A percentile compares a stretch with the other conserved stretches of the same genome.
These are phyloP conservation scores for Phytophthora constricta DNA, from an alignment of 352 stramenopile genomes.

Conservation along the genomic window DNA sequence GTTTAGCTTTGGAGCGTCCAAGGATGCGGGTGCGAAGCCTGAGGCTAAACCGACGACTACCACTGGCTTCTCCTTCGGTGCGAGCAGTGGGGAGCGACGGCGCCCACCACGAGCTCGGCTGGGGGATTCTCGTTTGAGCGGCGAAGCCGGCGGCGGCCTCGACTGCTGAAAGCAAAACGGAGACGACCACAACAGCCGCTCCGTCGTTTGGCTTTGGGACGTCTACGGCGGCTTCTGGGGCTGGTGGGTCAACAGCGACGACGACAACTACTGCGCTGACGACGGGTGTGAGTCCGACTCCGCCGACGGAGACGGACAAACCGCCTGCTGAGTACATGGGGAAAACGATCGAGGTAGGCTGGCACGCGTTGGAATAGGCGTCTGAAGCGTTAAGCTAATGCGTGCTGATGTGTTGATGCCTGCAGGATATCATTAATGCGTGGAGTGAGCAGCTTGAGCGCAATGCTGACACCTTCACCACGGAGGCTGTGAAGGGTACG, in stretches of 20 bases:
- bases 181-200: conserved; percentile 19
- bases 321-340: conserved; percentile 86
- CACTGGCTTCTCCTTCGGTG: conserved; percentile 47
- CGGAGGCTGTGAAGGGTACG: conserved; percentile 85
- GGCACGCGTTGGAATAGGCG: background rate
- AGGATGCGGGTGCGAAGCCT: conserved; percentile 21
- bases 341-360: conserved; percentile 77
- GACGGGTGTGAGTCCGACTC: conserved; percentile 29
- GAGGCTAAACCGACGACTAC: conserved; percentile 28
- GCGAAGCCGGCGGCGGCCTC: conserved; percentile 24
- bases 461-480: conserved; percentile 88
- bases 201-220: conserved; percentile 40
- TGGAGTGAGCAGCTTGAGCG: conserved; percentile 89
- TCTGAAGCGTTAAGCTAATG: background rate
- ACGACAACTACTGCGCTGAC: conserved; percentile 31
- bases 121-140: conserved; percentile 54
- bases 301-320: conserved; percentile 59
- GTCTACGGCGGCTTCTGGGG: conserved; percentile 28
- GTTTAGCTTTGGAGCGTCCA: conserved; percentile 30
- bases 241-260: conserved; percentile 23
- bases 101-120: conserved; percentile 17
- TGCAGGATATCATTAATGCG: conserved; percentile 89
- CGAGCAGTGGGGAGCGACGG: too few relatives aligned
- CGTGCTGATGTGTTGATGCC: background rate
- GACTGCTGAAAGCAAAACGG: conserved; percentile 37